Evolutionary conservation across 148 eudicot genomes (phyloP), one percentile per base, ranked within the genome.

Genomic region (Vaccinium darrowii): DNA sequence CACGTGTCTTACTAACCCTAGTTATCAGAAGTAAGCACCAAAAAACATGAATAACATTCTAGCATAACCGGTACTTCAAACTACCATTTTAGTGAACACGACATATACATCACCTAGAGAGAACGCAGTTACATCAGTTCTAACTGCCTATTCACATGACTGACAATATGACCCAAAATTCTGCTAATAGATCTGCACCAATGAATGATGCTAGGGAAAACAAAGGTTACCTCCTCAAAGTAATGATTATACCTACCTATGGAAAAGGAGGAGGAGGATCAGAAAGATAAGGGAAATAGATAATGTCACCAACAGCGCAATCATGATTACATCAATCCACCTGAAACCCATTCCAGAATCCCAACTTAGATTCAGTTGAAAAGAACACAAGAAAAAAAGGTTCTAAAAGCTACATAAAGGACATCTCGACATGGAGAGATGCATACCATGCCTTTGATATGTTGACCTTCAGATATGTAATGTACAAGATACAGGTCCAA

Each of bases 401-500:
- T 16, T 52, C 36, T 52, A 18, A 71, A n/a, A 53, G 78, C 62
- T 19, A 27, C 13, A 13, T 12, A 69, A 30, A 27, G 74, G 83
- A 58, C 47, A 39, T 80, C 25, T 8, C 12, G 73, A 18, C 33
- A 47, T 21, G 86, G 80, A 82, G 87, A 86, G 71, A 88, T 84
- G 63, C 92, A 63, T 93, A 97, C 99, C 99, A 97, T 80, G 96
- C 89, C 90, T 92, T 92, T 69, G 88, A 84, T 65, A 94, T 88
- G 88, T 91, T 88, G 82, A 90, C 85, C 85, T 92, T 93, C 60
- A 97, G 92, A 87, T 92, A 97, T 15, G 82, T 8, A 84, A 93
- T 87, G 84, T 97, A 97, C 90, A 95, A 87, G 82, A 94, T 85
- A 80, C 86, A 86, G 71, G 99, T 97, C 98, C 99, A 97, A 81